These are phyloP conservation scores for Fonsecaea nubica DNA, from an alignment of 2,329 filamentous ascomycete genomes.

Conservation along the genomic window DNA sequence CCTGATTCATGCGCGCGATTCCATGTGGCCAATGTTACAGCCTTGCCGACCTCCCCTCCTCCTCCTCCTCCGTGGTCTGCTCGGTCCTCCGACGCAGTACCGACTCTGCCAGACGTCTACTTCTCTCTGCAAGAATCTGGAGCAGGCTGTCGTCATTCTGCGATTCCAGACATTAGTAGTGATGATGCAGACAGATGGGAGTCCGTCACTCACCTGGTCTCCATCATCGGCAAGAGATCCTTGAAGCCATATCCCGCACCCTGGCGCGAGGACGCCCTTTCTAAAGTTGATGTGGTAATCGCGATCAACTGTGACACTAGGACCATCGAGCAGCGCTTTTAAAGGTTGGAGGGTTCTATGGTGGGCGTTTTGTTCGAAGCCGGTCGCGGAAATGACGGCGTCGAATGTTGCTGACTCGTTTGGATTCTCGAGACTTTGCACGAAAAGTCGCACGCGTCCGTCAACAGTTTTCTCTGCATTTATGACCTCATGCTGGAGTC, in stretches of 20 bases:
- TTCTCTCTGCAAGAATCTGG: slow-evolving; percentile 26
- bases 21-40: slow-evolving; percentile 17
- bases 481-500: slow-evolving; percentile 18
- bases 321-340: slow-evolving; percentile 22
- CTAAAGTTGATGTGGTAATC: slow-evolving; percentile 35
- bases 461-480: slow-evolving; percentile 15
- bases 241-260: slow-evolving; percentile 32
- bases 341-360: slow-evolving; percentile 24
- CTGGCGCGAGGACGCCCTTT: slow-evolving; percentile 7
- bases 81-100: slow-evolving; percentile 9
- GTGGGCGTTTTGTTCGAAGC: slow-evolving; percentile 26
- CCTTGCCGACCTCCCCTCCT: slow-evolving; percentile 19
- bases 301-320: slow-evolving; percentile 22
- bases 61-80: not conserved
- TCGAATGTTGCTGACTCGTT: slow-evolving; percentile 22
- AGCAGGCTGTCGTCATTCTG: slow-evolving; percentile 25
- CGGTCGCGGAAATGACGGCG: slow-evolving; percentile 36
- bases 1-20: no score
- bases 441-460: slow-evolving; percentile 11
- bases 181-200: slow-evolving; percentile 1
- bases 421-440: slow-evolving; percentile 6
- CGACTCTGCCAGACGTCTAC: slow-evolving; percentile 26
- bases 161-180: not conserved
- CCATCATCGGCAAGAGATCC: slow-evolving; percentile 24
- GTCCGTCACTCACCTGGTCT: slow-evolving; percentile 23